Evolutionary conservation across 1,284 basidiomycete species (phyloP).

Genomic region (Mycosarcoma mackinlayi): DNA sequence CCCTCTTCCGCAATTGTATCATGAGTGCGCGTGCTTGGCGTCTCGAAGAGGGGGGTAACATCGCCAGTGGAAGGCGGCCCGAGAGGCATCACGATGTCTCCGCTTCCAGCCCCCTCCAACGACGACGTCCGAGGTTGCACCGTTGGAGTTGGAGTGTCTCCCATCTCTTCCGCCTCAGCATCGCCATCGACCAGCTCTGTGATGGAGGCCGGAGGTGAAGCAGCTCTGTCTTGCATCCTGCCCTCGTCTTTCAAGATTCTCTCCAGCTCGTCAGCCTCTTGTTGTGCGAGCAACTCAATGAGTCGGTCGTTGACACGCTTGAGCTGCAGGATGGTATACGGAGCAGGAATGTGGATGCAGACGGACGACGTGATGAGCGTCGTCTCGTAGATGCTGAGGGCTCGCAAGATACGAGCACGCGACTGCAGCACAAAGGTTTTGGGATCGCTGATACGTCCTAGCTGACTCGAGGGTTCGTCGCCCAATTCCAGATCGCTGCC

Average conservation of each 20-base stretch:
- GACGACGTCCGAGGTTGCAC: background rate
- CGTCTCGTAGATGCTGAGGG: constrained; percentile 53
- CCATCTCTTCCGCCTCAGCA: constrained; percentile 1
- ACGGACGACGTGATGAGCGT: constrained; percentile 57
- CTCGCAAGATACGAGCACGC: constrained; percentile 39
- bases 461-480: constrained; percentile 19
- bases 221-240: constrained; percentile 28
- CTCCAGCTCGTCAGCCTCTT: constrained; percentile 50
- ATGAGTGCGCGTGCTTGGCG: constrained; percentile 19
- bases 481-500: constrained; percentile 12
- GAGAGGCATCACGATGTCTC: constrained; percentile 1
- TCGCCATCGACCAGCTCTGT: constrained; percentile 13
- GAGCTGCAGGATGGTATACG: constrained; percentile 50
- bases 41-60: constrained; percentile 31
- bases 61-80: constrained; percentile 20
- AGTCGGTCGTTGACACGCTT: constrained; percentile 54
- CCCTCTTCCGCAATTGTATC: constrained; percentile 45
- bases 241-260: constrained; percentile 49
- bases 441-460: constrained; percentile 25
- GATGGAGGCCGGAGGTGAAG: constrained; percentile 25
- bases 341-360: constrained; percentile 54
- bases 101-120: background rate
- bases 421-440: constrained; percentile 35
- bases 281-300: constrained; percentile 40
- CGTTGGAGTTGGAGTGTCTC: constrained; percentile 12